Base-by-base conservation (phyloP, 805 yeast species). In the Saccharomycopsis fermentans region DNA sequence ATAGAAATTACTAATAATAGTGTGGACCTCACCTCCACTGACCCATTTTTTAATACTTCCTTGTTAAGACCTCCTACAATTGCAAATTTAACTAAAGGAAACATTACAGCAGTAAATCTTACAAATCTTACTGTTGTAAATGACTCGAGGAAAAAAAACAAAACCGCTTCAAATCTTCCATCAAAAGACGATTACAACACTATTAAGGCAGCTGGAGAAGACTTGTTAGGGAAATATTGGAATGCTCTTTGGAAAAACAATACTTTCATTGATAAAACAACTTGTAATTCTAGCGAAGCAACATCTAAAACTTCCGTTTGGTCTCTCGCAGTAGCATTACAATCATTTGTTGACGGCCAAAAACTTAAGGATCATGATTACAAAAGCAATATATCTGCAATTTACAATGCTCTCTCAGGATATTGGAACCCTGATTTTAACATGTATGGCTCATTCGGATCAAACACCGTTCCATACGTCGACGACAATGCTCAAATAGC, bases 401-500 rank as follows among this genome's bases (percentile, higher is more conserved):
- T 84, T 48, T 80, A 73, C 26, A 81, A 80, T 2, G 83, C 79
- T 1, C 70, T 83, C 55, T 67, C 71, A 55, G 75, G 78, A 1
- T 74, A 83, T 58, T 76, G 74, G 58, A 74, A 72, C 63, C 71
- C 73, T 5, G 70, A 74, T 60, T 65, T 71, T 50, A 78, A 78
- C 58, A 89, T 85, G 4, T 86, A 77, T 69, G 80, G 86, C 48
- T 90, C 89, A 1, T 83, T 84, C 4, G 78, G 82, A 65, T 83
- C 79, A 52, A 84, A 84, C 68, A 71, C 72, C 55, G 90, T 85
- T 67, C 81, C 85, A 47, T 84, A 84, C 68, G 82, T 82, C 62
- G 90, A 85, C 65, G 91, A 85, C 65, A 86, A 84, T 66, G 91
- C 90, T 2, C 91, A 85, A 67, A 81, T 84, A 14, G 84, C 86